Base-by-base conservation (phyloP, 1,284 basidiomycete genomes). In the Pseudomicrostroma phylloplanum region DNA sequence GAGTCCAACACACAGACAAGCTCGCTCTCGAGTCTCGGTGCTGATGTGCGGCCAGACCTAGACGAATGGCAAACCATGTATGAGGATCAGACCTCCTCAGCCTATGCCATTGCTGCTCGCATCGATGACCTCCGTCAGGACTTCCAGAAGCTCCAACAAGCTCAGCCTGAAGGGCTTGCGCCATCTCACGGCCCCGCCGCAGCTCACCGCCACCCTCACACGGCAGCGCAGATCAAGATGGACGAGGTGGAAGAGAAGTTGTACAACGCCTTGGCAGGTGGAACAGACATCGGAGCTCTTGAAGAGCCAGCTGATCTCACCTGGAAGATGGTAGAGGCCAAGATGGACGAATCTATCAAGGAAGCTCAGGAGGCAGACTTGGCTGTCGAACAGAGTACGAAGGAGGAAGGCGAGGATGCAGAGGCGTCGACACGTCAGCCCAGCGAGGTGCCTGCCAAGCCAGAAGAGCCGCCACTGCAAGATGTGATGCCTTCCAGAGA, bases 201-300 rank as follows among this genome's bases (percentile, higher is more conserved):
- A 36, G 30, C 30, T 36, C 30, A 3, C 3, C 30, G 30, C 4
- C 30, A 36, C 9, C 30, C 30, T 36, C 39, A 59, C 30, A 61
- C 59, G 48, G 39, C 59, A 25, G 26, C 59, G 19, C 59, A 61
- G 42, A 15, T 30, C 9, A 49, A 62, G 41, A 63, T 63, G 58
- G 51, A 43, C 12, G 30, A 39, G 12, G 15, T 55, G 30, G 61
- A 63, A 53, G 43, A n/a, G 9, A 55, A 21, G 15, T 40, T 61
- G 56, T 61, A 61, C 42, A 40, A 51, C 21, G 25, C 36, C 41
- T 21, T 60, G 17, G 51, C 51, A 25, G 21, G 26, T 6, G 25
- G 15, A 6, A 12, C 17, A 21, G 43, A 21, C 6, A 17, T 48
- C 12, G 43, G 15, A 12, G 3, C 43, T 4, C 43, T 48, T 13